Evolutionary conservation across 805 yeast genomes (phyloP), one percentile per base, ranked within the genome.

Genomic region (Debaryomyces maramus): DNA sequence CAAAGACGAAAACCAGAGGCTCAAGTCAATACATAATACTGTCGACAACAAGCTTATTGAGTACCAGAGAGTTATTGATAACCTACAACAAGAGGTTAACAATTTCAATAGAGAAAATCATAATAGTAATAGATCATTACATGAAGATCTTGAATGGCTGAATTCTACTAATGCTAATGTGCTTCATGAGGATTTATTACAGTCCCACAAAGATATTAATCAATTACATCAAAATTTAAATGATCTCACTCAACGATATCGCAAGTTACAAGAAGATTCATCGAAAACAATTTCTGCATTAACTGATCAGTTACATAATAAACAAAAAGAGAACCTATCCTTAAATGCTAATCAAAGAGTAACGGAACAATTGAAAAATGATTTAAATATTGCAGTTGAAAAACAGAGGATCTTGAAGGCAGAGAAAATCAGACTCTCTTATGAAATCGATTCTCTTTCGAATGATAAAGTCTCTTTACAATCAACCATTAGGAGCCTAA

Each of bases 321-420:
- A 46, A 34, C 53, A 52, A 19, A 40, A 45, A 6, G 60, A 55
- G 28, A 27, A 46, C 2, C 27, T 41, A 11, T 39, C 41, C 2
- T 32, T 42, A 6, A 47, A 49, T 36, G 47, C 47, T 6, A 51
- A 53, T 17, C 42, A 41, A 26, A 40, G 37, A 34, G 42, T 40
- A 9, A 29, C 53, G 10, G 70, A 67, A 5, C 63, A 61, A 38
- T 52, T 72, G 2, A 63, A 60, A 13, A 61, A 58, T 13, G 75
- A 70, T 19, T 50, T 73, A 32, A 65, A 65, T 20, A 39, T 48
- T 3, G 70, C 77, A 0, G 65, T 69, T 2, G 72, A 72, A 10
- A 72, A 69, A 45, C 76, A 73, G 42, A 51, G 78, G 27, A 46
- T 63, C 1, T 49, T 70, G 27, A 67, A 65, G 14, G 69, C 77